phyloP scores from a whole-genome alignment of 345 rosid genomes.

The Salix udensis region DNA sequence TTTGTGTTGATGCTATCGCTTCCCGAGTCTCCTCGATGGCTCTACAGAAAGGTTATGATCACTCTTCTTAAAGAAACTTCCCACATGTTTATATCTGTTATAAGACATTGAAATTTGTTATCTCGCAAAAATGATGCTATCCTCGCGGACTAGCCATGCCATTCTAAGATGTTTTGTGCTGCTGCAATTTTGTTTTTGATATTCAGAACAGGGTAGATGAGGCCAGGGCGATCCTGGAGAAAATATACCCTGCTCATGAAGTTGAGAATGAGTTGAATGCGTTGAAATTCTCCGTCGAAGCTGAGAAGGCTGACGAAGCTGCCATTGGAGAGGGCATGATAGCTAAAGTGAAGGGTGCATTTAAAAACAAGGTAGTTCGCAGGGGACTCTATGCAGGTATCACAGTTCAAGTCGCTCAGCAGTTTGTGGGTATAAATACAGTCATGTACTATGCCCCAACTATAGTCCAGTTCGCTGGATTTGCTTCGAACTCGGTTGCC shows the following conservation, averaged over 20 bases:
- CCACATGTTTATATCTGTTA: background rate
- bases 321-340: slow-evolving; percentile 41
- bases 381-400: slow-evolving; percentile 85
- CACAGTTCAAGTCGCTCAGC: slow-evolving; percentile 88
- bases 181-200: background rate
- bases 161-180: background rate
- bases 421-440: slow-evolving; percentile 89
- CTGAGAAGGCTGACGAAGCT: slow-evolving; percentile 58
- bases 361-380: slow-evolving; percentile 43
- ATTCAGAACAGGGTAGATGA: slow-evolving; percentile 45
- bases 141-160: background rate
- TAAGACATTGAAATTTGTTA: no score
- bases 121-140: background rate
- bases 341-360: slow-evolving; percentile 63
- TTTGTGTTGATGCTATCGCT: slow-evolving; percentile 57
- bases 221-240: slow-evolving; percentile 58
- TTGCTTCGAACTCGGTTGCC: slow-evolving; percentile 77
- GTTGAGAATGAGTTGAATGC: slow-evolving; percentile 58
- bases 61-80: background rate
- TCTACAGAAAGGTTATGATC: slow-evolving; percentile 45
- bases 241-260: slow-evolving; percentile 58
- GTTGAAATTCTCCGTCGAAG: slow-evolving; percentile 50
- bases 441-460: slow-evolving; percentile 94
- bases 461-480: slow-evolving; percentile 88
- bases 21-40: slow-evolving; percentile 91